Percentiles rank a stretch among this genome's conserved stretches.
Evolutionary conservation across 2,329 filamentous ascomycete genomes (phyloP).

Genomic region (Monosporascus cannonballus): DNA sequence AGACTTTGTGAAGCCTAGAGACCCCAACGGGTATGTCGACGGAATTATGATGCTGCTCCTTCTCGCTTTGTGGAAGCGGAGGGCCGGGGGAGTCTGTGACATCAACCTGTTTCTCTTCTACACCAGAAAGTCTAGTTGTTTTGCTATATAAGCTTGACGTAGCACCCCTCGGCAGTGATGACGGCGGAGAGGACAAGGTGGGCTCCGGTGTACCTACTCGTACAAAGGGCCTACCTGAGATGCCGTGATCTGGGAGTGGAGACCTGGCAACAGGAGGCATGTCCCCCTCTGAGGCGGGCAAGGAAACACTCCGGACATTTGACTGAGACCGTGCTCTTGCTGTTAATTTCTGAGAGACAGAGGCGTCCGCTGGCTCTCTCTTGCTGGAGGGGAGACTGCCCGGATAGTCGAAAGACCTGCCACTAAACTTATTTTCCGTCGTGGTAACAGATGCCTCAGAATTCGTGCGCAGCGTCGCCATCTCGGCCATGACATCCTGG

Average conservation of each 20-base stretch:
- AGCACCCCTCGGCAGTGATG: slow-evolving; percentile 19
- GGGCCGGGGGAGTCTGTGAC: slow-evolving; percentile 4
- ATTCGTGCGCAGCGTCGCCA: slow-evolving; percentile 20
- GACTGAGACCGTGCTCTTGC: slow-evolving; percentile 12
- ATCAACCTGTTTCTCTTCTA: slow-evolving; percentile 16
- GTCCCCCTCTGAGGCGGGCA: slow-evolving; percentile 11
- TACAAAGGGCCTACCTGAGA: slow-evolving; percentile 49
- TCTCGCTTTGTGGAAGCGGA: slow-evolving; percentile 13
- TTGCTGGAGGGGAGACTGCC: slow-evolving; percentile 8
- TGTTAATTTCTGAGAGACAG: slow-evolving; percentile 8
- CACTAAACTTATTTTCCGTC: slow-evolving; percentile 12
- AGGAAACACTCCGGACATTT: slow-evolving; percentile 2
- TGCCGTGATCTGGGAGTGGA: slow-evolving; percentile 39
- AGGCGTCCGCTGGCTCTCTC: neutral
- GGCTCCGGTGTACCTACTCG: slow-evolving; percentile 35
- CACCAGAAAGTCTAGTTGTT: neutral
- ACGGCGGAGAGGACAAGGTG: slow-evolving; percentile 18
- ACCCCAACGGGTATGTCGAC: slow-evolving; percentile 75
- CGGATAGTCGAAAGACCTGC: slow-evolving; percentile 8
- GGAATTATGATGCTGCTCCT: slow-evolving; percentile 17
- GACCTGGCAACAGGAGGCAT: slow-evolving; percentile 15
- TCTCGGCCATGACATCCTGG: slow-evolving; percentile 37
- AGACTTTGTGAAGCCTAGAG: slow-evolving; percentile 84
- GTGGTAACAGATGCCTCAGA: slow-evolving; percentile 11
- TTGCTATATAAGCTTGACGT: slow-evolving; percentile 9